Conservation (phyloP, 805 yeast species). For the Huiozyma sinensis region DNA sequence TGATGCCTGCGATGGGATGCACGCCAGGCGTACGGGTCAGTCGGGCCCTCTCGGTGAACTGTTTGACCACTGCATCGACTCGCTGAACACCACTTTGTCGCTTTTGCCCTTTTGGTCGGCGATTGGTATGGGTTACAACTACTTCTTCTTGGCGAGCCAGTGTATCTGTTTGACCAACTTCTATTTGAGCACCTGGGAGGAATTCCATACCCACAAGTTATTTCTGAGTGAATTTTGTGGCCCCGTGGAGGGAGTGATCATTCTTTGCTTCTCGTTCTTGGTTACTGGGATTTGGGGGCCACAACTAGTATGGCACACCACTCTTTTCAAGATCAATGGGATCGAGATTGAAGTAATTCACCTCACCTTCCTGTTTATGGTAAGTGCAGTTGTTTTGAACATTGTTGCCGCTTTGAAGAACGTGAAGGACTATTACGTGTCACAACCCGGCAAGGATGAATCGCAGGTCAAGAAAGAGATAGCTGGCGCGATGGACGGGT, state of each 20-base stretch:
- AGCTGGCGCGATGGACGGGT: conserved; percentile 38
- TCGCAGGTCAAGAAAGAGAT: conserved; percentile 10
- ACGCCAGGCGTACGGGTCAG: conserved; percentile 93
- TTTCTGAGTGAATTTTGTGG: conserved; percentile 78
- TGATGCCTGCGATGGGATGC: conserved; percentile 94
- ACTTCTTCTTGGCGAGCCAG: conserved; percentile 51
- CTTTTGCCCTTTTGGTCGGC: conserved; percentile 65
- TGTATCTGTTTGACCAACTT: conserved; percentile 67
- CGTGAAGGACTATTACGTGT: conserved; percentile 39
- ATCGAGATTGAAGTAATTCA: conserved; percentile 35
- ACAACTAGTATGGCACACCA: conserved; percentile 46
- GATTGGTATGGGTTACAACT: conserved; percentile 62
- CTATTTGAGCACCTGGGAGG: conserved; percentile 92
- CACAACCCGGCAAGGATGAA: conserved; percentile 20
- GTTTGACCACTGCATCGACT: conserved; percentile 81
- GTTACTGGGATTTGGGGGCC: conserved; percentile 66
- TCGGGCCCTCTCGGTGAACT: conserved; percentile 90
- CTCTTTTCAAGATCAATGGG: conserved; percentile 24
- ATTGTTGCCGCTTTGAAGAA: conserved; percentile 58
- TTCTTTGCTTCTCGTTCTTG: conserved; percentile 44
- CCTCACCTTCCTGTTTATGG: conserved; percentile 46
- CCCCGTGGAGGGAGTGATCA: conserved; percentile 87
- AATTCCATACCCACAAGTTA: conserved; percentile 78
- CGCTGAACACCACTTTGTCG: conserved; percentile 73
- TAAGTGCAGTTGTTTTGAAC: conserved; percentile 49